Evolutionary conservation across 2,329 filamentous ascomycete genomes (phyloP).

Genomic region (Onygenales sp.): DNA sequence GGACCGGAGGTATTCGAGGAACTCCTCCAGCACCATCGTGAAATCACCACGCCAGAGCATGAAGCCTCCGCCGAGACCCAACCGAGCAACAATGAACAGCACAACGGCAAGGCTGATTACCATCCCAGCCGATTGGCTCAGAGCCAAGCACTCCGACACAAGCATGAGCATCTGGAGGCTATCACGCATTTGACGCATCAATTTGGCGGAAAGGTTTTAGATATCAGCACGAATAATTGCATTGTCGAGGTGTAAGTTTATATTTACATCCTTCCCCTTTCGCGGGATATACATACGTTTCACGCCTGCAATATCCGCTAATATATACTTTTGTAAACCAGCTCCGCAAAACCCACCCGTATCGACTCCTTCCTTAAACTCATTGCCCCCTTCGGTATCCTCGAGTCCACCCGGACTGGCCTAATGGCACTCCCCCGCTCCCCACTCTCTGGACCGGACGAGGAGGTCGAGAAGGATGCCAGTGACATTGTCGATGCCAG

Average conservation of each 20-base stretch:
- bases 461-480: slow-evolving; percentile 73
- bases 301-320: slow-evolving; percentile 9
- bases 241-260: slow-evolving; percentile 84
- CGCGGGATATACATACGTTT: neutral
- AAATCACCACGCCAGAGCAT: slow-evolving; percentile 57
- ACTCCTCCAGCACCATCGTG: slow-evolving; percentile 85
- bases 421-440: slow-evolving; percentile 95
- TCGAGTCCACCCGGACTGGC: slow-evolving; percentile 91
- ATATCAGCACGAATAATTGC: slow-evolving; percentile 97
- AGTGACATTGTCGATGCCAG: slow-evolving; percentile 92
- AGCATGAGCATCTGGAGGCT: slow-evolving; percentile 92
- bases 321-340: slow-evolving; percentile 23
- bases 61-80: slow-evolving; percentile 17
- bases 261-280: slow-evolving; percentile 11
- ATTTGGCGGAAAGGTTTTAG: slow-evolving; percentile 92
- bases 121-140: slow-evolving; percentile 80
- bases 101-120: slow-evolving; percentile 52
- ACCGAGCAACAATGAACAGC: slow-evolving; percentile 4
- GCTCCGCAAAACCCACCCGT: slow-evolving; percentile 81
- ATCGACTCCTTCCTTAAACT: slow-evolving; percentile 98
- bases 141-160: slow-evolving; percentile 85
- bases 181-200: slow-evolving; percentile 97
- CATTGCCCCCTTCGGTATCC: slow-evolving; percentile 84
- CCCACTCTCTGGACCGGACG: slow-evolving; percentile 65
- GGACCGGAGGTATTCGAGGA: slow-evolving; percentile 98